Evolutionary conservation across 176 grass and related monocot species (phyloP).

Genomic region (Alloteropsis semialata): DNA sequence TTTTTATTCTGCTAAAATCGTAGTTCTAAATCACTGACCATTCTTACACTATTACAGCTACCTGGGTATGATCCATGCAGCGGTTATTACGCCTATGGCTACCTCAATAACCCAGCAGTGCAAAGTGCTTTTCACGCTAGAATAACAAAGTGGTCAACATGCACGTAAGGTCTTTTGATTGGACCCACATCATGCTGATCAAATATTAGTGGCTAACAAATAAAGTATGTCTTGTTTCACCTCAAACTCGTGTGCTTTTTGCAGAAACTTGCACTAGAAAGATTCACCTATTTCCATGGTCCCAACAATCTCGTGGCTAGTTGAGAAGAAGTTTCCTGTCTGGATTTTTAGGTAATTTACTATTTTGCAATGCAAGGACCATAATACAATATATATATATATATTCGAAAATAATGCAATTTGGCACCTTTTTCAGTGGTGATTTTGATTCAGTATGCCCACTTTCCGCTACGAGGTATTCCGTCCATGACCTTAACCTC

Average conservation of each 20-base stretch:
- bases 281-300: constrained; percentile 27
- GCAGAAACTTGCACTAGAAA: constrained; percentile 10
- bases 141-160: constrained; percentile 27
- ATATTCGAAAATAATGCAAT: background rate
- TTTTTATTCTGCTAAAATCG: background rate
- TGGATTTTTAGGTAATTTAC: constrained; percentile 45
- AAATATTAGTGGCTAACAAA: background rate
- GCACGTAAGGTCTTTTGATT: constrained; percentile 23
- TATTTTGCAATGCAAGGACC: background rate
- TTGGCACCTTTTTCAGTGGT: constrained; percentile 10
- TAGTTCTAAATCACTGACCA: background rate
- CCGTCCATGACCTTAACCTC: constrained; percentile 31
- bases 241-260: background rate
- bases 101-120: constrained; percentile 55
- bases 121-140: constrained; percentile 49
- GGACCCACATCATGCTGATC: background rate
- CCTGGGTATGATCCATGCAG: constrained; percentile 44
- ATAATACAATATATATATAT: background rate
- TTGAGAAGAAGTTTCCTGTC: constrained; percentile 24
- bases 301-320: constrained; percentile 28
- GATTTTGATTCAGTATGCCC: constrained; percentile 46
- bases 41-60: constrained; percentile 21
- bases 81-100: background rate
- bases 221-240: background rate
- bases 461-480: constrained; percentile 38